These are phyloP conservation scores for Pseudocercospora macadamiae DNA, from an alignment of 2,329 filamentous ascomycete species.

Conservation along the genomic window DNA sequence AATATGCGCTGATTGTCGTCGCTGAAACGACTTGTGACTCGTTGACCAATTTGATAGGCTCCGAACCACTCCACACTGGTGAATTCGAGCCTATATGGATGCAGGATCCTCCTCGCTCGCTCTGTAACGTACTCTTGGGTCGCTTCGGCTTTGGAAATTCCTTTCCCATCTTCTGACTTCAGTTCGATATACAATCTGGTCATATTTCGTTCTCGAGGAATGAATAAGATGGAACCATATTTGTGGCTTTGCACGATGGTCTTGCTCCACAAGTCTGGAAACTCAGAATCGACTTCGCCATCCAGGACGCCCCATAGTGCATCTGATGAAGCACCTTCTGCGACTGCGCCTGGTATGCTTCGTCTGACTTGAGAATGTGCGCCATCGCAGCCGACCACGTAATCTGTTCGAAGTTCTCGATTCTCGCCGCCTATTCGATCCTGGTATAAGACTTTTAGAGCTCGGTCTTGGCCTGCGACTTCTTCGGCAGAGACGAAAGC, in stretches of 20 bases:
- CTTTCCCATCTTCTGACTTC: conserved; percentile 41
- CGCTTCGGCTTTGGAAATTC: conserved; percentile 38
- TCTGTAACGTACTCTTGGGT: conserved; percentile 72
- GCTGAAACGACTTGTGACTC: conserved; percentile 50
- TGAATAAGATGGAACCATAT: conserved; percentile 71
- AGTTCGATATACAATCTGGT: conserved; percentile 62
- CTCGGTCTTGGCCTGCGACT: conserved; percentile 36
- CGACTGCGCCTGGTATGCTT: conserved; percentile 58
- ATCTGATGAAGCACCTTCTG: conserved; percentile 54
- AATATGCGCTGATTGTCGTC: neutral
- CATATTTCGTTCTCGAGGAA: conserved; percentile 73
- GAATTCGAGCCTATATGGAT: conserved; percentile 51
- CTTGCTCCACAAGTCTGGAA: conserved; percentile 76
- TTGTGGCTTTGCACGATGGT: conserved; percentile 69
- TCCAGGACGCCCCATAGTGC: conserved; percentile 74
- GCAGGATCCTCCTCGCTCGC: conserved; percentile 56
- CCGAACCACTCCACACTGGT: conserved; percentile 55
- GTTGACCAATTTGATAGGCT: conserved; percentile 54
- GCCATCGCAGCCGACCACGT: conserved; percentile 73
- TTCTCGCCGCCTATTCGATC: conserved; percentile 42
- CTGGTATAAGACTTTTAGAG: conserved; percentile 48
- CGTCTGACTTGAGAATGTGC: conserved; percentile 71
- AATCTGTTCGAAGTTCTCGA: conserved; percentile 59
- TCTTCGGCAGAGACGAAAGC: conserved; percentile 60
- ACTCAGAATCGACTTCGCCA: conserved; percentile 70